A percentile compares a stretch with the other conserved stretches of the same genome.
phyloP scores from a whole-genome alignment of 2,329 filamentous ascomycete species.

The Alternaria triticina region DNA sequence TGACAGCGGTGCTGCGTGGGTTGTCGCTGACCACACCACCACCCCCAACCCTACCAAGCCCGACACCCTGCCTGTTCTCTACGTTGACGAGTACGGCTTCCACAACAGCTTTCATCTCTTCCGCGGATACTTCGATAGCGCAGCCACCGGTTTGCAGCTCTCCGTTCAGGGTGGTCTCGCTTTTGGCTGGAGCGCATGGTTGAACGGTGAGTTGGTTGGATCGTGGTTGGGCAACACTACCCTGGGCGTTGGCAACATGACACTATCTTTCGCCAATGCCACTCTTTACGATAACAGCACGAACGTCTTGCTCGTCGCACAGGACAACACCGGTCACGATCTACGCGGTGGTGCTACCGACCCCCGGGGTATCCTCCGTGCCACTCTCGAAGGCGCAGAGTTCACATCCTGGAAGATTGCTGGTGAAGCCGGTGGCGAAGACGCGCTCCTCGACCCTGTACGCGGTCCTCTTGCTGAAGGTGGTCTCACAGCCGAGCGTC shows the following conservation, averaged over 20 bases:
- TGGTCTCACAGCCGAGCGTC: constrained; percentile 63
- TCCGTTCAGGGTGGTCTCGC: constrained; percentile 62
- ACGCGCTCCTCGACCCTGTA: constrained; percentile 59
- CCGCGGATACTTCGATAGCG: constrained; percentile 50
- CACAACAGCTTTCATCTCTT: constrained; percentile 52
- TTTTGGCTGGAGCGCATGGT: constrained; percentile 64
- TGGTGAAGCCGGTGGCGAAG: constrained; percentile 62
- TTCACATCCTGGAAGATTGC: constrained; percentile 66
- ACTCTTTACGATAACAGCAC: constrained; percentile 49
- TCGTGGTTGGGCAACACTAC: constrained; percentile 61
- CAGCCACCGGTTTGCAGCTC: constrained; percentile 55
- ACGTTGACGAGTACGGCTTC: constrained; percentile 52
- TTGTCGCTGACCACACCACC: constrained; percentile 43
- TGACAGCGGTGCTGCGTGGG: constrained; percentile 54
- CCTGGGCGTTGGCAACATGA: constrained; percentile 41
- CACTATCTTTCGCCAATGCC: constrained; percentile 60
- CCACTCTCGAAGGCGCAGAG: constrained; percentile 53
- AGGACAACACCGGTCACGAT: constrained; percentile 68
- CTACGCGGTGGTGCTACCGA: constrained; percentile 57
- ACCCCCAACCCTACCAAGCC: constrained; percentile 50
- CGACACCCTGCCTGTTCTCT: constrained; percentile 49
- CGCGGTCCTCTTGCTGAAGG: constrained; percentile 65
- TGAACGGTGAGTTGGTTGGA: constrained; percentile 64
- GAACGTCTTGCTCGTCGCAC: constrained; percentile 62
- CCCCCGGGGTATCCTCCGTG: constrained; percentile 61